These are phyloP conservation scores for Penicillium dipodomyicola DNA, from an alignment of 495 filamentous ascomycete genomes.

Conservation along the genomic window DNA sequence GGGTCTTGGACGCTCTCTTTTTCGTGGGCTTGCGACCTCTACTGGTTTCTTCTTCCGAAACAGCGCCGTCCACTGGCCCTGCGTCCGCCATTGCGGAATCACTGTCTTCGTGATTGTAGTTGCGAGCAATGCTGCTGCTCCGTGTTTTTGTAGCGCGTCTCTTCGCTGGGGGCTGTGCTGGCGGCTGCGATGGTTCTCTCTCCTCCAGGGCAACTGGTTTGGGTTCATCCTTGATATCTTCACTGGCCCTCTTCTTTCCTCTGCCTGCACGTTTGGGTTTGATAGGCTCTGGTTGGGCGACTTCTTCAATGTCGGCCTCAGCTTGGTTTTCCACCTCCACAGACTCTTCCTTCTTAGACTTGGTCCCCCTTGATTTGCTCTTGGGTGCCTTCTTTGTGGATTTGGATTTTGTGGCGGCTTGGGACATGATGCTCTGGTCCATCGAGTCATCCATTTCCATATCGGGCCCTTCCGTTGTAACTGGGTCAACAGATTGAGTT, in stretches of 20 bases:
- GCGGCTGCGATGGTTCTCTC: slow-evolving; percentile 33
- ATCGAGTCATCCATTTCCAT: slow-evolving; percentile 53
- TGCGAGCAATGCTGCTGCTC: slow-evolving; percentile 36
- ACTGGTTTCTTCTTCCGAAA: slow-evolving; percentile 30
- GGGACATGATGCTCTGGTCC: slow-evolving; percentile 67
- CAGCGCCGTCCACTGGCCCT: slow-evolving; percentile 22
- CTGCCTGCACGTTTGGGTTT: slow-evolving; percentile 47
- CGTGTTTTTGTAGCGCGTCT: slow-evolving; percentile 60
- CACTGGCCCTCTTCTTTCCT: slow-evolving; percentile 66
- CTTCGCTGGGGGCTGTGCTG: slow-evolving; percentile 59
- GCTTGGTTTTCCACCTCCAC: slow-evolving; percentile 45
- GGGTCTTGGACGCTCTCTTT: slow-evolving; percentile 42
- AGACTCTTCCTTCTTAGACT: slow-evolving; percentile 59
- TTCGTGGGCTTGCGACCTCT: slow-evolving; percentile 45
- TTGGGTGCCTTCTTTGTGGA: slow-evolving; percentile 49
- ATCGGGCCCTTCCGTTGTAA: slow-evolving; percentile 52
- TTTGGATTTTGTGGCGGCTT: slow-evolving; percentile 50
- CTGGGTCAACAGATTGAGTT: slow-evolving; percentile 59
- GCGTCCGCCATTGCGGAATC: slow-evolving; percentile 28
- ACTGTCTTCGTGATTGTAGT: slow-evolving; percentile 17
- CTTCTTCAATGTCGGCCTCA: slow-evolving; percentile 32
- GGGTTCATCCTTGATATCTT: slow-evolving; percentile 52
- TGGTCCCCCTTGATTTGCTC: slow-evolving; percentile 38
- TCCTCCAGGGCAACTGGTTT: slow-evolving; percentile 17
- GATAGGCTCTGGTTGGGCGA: slow-evolving; percentile 29